phyloP scores from a whole-genome alignment of 768 basidiomycete species.

The Aureoboletus auriporus region DNA sequence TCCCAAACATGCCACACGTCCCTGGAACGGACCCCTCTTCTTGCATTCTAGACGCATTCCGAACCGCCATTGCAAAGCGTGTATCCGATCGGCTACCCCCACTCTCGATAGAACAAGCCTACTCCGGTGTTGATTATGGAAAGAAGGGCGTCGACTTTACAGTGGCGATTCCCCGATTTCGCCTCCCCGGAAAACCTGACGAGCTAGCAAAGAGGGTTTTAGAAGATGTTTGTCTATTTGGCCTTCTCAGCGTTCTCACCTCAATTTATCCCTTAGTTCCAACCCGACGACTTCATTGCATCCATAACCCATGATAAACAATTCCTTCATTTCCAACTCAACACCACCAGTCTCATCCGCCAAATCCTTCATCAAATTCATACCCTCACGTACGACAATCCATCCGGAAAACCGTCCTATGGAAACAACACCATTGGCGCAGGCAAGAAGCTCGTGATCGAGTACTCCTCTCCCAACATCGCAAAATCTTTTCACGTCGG shows the following conservation, averaged over 20 bases:
- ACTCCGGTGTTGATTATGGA: slow-evolving; percentile 81
- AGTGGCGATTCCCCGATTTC: slow-evolving; percentile 87
- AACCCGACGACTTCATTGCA: slow-evolving; percentile 75
- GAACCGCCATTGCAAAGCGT: slow-evolving; percentile 73
- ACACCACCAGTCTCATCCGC: slow-evolving; percentile 58
- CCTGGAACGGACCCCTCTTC: slow-evolving; percentile 57
- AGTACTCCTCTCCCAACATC: slow-evolving; percentile 96
- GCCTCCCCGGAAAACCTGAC: slow-evolving; percentile 78
- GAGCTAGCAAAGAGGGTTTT: slow-evolving; percentile 71
- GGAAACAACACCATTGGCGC: slow-evolving; percentile 75
- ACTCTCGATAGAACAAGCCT: slow-evolving; percentile 73
- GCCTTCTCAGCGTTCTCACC: background rate
- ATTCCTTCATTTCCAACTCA: slow-evolving; percentile 80
- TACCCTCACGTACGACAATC: slow-evolving; percentile 58
- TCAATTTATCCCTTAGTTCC: slow-evolving; percentile 52
- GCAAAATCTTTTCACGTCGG: slow-evolving; percentile 99
- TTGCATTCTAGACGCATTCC: slow-evolving; percentile 71
- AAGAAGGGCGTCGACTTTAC: slow-evolving; percentile 95
- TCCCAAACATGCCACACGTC: slow-evolving; percentile 39
- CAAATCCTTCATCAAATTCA: slow-evolving; percentile 72
- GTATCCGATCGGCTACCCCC: slow-evolving; percentile 61
- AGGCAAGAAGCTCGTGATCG: slow-evolving; percentile 83
- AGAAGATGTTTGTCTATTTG: slow-evolving; percentile 51
- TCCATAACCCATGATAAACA: slow-evolving; percentile 66
- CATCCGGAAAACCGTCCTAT: slow-evolving; percentile 63